Base-by-base conservation (phyloP, 129 eudicot genomes). In the Ambrosia artemisiifolia region DNA sequence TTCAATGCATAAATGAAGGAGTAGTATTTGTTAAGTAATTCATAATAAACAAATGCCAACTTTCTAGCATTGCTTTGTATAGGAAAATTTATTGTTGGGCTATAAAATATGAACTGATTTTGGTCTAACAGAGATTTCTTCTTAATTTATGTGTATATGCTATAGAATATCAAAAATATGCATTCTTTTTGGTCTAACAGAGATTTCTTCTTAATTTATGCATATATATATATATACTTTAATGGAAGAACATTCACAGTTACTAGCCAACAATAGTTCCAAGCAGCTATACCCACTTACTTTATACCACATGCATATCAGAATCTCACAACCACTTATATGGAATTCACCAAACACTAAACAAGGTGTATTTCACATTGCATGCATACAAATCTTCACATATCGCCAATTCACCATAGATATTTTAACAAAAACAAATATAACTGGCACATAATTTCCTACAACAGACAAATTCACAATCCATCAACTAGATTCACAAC, bases 341-440 rank as follows among this genome's bases (percentile, higher is more conserved):
- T 33, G 11, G 74, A 51, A 33, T 17, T 49, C 8, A 17, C 73
- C 30, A 34, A 50, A 63, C 78, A 14, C 42, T n/a, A 63, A 35
- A 36, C 16, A 19, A 48, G 5, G 40, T 49, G 8, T 10, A 49
- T 18, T 73, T 73, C 62, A 73, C 40, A 61, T 47, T 34, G 62
- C 78, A 62, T 73, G 63, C 64, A 62, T 38, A 63, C 19, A 65
- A 65, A 40, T 46, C 66, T 62, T 49, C 33, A 35, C 73, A 67
- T 57, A 68, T 13, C 63, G 48, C 35, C 69, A 48, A 77, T 62
- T 32, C 8, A 13, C 30, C 30, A 66, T 46, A 47, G 11, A 32
- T 11, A 32, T 11, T 50, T 50, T 10, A 20, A 42, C 28, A 43
- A 48, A 70, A 28, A 42, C 28, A 44, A 55, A 65, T 65, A 30